Conservation (phyloP, 1,139 yeast species). For the Candida albicans region DNA sequence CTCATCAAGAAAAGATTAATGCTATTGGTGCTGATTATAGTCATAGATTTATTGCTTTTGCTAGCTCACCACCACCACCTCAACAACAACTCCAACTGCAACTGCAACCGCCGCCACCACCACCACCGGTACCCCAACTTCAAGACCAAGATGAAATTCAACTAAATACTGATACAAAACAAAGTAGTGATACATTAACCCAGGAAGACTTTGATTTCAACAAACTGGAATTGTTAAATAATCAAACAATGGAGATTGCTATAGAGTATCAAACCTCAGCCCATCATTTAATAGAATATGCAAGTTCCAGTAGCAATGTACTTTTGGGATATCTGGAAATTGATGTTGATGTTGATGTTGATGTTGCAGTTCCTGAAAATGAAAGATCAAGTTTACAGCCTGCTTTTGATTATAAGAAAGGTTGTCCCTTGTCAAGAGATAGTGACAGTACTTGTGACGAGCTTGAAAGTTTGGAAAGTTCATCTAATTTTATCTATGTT, state of each 20-base stretch:
- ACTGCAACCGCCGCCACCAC: not conserved
- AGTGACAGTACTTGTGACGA: not conserved
- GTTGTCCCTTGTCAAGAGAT: not conserved
- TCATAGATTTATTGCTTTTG: constrained; percentile 3
- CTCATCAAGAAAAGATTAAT: not conserved
- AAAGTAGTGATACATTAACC: constrained; percentile 3
- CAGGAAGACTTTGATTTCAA: constrained; percentile 1
- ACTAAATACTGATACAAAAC: not conserved
- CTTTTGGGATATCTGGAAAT: constrained; percentile 3
- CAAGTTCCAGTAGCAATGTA: constrained; percentile 2
- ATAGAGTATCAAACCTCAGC: not conserved
- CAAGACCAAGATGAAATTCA: not conserved
- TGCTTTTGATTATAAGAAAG: constrained; percentile 4
- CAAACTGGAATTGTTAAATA: not conserved
- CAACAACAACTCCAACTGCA: not conserved
- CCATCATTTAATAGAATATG: constrained; percentile 3
- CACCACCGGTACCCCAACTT: not conserved
- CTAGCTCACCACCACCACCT: constrained; percentile 3
- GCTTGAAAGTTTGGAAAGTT: not conserved
- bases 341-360: no score
- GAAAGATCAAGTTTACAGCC: constrained; percentile 10
- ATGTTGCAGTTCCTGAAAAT: no score
- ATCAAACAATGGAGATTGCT: not conserved
- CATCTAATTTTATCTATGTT: not conserved
- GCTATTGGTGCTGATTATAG: constrained; percentile 1